Percentiles rank a stretch among this genome's conserved stretches.
Conservation (phyloP, 169 alveolate species). For the Plasmodium malariae region DNA sequence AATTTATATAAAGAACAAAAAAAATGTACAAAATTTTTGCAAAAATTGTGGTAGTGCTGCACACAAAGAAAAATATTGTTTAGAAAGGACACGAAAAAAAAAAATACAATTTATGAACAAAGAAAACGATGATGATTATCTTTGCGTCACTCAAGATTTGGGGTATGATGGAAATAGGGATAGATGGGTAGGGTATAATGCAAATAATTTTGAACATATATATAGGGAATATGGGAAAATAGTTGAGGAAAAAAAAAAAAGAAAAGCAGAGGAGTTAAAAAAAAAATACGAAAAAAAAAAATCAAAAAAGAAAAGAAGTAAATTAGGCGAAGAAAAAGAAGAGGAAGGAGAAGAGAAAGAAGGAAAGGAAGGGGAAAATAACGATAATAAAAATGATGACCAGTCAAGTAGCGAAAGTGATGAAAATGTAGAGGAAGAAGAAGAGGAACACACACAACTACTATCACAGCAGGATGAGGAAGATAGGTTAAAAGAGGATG, state of each 20-base stretch:
- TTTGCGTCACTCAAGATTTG: slow-evolving; percentile 85
- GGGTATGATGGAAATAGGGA: slow-evolving; percentile 97
- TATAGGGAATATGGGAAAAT: slow-evolving; percentile 91
- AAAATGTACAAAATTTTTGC: slow-evolving; percentile 97
- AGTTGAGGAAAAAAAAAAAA: slow-evolving; percentile 90
- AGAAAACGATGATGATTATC: slow-evolving; percentile 94
- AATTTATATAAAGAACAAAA: slow-evolving; percentile 74
- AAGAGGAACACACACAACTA: neutral
- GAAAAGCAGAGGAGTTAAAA: slow-evolving; percentile 85
- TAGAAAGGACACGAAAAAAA: slow-evolving; percentile 96
- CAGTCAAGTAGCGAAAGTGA: slow-evolving; percentile 5
- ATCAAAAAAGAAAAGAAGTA: slow-evolving; percentile 15
- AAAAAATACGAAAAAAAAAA: slow-evolving; percentile 53
- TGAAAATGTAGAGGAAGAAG: slow-evolving; percentile 15
- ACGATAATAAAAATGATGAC: slow-evolving; percentile 11
- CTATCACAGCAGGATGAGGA: slow-evolving; percentile 12
- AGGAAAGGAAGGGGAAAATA: neutral
- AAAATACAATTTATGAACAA: slow-evolving; percentile 96
- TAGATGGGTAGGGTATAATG: slow-evolving; percentile 97
- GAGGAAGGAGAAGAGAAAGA: neutral
- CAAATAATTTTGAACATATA: slow-evolving; percentile 90
- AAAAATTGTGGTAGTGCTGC: slow-evolving; percentile 99
- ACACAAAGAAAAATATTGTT: slow-evolving; percentile 96
- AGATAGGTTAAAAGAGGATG: slow-evolving; percentile 82
- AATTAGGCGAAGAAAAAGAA: neutral